Percentiles rank a stretch among this genome's conserved stretches.
Evolutionary conservation across 495 filamentous ascomycete genomes (phyloP).

Genomic region (Aspergillus leporis): DNA sequence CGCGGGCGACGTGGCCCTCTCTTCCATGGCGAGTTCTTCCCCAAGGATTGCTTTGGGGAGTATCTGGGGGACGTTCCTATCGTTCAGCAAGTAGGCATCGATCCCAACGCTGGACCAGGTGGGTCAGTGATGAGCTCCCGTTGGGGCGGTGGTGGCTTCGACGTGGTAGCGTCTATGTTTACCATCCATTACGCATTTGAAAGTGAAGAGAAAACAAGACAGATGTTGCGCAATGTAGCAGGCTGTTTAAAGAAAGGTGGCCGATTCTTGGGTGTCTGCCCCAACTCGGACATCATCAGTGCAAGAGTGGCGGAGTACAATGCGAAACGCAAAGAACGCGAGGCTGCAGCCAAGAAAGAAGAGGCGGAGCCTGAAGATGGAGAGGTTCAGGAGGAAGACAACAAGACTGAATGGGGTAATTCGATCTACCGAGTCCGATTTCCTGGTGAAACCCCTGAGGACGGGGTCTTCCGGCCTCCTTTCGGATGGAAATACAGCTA

Average conservation of each 20-base stretch:
- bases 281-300: slow-evolving; percentile 86
- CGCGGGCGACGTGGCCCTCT: slow-evolving; percentile 59
- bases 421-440: slow-evolving; percentile 87
- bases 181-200: slow-evolving; percentile 99
- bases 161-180: slow-evolving; percentile 98
- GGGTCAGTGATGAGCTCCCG: slow-evolving; percentile 53
- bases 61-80: slow-evolving; percentile 75
- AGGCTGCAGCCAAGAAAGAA: slow-evolving; percentile 32
- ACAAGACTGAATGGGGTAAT: slow-evolving; percentile 81
- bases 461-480: slow-evolving; percentile 85
- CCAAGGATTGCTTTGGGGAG: slow-evolving; percentile 87
- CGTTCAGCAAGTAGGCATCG: slow-evolving; percentile 81
- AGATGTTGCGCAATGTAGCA: slow-evolving; percentile 92
- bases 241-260: slow-evolving; percentile 89
- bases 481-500: slow-evolving; percentile 98
- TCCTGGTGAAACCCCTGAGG: slow-evolving; percentile 69
- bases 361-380: slow-evolving; percentile 42
- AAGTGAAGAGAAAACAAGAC: slow-evolving; percentile 79
- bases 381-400: slow-evolving; percentile 49
- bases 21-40: slow-evolving; percentile 82
- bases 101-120: slow-evolving; percentile 63
- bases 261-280: slow-evolving; percentile 88
- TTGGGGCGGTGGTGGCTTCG: slow-evolving; percentile 79
- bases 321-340: slow-evolving; percentile 53
- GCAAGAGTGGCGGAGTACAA: slow-evolving; percentile 63